Evolutionary conservation across 805 yeast species (phyloP), one percentile per base, ranked within the genome.

Genomic region (Teunomyces atbi): DNA sequence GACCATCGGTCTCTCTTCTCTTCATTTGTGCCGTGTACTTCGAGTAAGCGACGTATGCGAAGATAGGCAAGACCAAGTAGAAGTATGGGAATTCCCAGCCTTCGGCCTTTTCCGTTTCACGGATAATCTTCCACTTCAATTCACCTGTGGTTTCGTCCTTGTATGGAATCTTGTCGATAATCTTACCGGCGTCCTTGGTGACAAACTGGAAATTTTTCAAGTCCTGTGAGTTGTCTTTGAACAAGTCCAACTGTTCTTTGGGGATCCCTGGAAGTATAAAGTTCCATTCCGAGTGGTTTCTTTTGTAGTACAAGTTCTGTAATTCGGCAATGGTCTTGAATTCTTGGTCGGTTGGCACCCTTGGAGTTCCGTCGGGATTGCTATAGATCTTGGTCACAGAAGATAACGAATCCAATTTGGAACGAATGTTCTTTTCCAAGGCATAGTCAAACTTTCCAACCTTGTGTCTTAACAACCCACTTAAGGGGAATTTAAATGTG

Each of bases 41-140:
- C 49, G 75, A 61, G 57, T 72, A 81, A 45, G 82, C 71, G 39
- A 86, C 67, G 52, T 82, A 71, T 41, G 80, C 69, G 60, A 85
- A 72, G 20, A 83, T 81, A 15, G 96, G 96, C 48, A 88, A 77
- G 54, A 84, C 85, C 45, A 83, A 71, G 65, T 78, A 84, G 69
- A 83, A 87, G 57, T 83, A 82, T 45, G 86, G 74, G 52, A 74
- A 73, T 62, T 89, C 96, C 96, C 96, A 88, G 41, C 95, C 95
- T 69, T 88, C 95, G 30, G 76, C 76, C 60, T 82, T 82, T 57
- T 78, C 82, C 45, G 83, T 79, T 61, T 82, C 89, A 51, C 94
- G 77, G 39, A 89, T 82, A 46, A 87, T 69, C 57, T 81, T 78
- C 95, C 94, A 88, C 58, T 82, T 81, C 57, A 87, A 78, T 58